These are phyloP conservation scores for Wickerhamomyces bisporus DNA, from an alignment of 805 yeast genomes.

Conservation along the genomic window DNA sequence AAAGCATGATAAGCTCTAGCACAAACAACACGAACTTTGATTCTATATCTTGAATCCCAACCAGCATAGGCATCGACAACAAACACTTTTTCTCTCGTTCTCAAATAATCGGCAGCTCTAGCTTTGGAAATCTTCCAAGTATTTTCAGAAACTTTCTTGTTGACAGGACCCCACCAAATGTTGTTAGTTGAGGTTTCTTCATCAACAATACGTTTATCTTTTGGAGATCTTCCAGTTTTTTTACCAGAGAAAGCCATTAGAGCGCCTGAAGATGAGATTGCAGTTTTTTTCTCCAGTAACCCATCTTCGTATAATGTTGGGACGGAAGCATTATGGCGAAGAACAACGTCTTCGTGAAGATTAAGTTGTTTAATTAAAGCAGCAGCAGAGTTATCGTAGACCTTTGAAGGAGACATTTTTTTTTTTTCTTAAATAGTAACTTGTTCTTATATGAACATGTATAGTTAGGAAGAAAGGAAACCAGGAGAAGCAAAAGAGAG, in stretches of 20 bases:
- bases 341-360: constrained; percentile 55
- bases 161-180: constrained; percentile 99
- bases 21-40: constrained; percentile 92
- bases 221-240: constrained; percentile 97
- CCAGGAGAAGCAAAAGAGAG: background rate
- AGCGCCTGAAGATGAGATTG: constrained; percentile 90
- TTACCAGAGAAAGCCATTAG: constrained; percentile 92
- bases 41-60: constrained; percentile 97
- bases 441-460: no score
- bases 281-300: constrained; percentile 81
- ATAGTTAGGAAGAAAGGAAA: no score
- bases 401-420: constrained; percentile 25
- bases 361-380: constrained; percentile 30
- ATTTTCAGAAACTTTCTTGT: constrained; percentile 87
- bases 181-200: constrained; percentile 79
- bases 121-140: constrained; percentile 95
- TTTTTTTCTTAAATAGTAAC: background rate
- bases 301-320: constrained; percentile 95
- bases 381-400: constrained; percentile 15
- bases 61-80: constrained; percentile 97
- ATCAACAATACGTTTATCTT: constrained; percentile 96
- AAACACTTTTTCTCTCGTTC: constrained; percentile 91
- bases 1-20: constrained; percentile 98
- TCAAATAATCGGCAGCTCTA: constrained; percentile 93
- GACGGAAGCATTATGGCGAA: constrained; percentile 89